Evolutionary conservation across 768 basidiomycete species (phyloP), one percentile per base, ranked within the genome.

Genomic region (Boletus reticuloceps): DNA sequence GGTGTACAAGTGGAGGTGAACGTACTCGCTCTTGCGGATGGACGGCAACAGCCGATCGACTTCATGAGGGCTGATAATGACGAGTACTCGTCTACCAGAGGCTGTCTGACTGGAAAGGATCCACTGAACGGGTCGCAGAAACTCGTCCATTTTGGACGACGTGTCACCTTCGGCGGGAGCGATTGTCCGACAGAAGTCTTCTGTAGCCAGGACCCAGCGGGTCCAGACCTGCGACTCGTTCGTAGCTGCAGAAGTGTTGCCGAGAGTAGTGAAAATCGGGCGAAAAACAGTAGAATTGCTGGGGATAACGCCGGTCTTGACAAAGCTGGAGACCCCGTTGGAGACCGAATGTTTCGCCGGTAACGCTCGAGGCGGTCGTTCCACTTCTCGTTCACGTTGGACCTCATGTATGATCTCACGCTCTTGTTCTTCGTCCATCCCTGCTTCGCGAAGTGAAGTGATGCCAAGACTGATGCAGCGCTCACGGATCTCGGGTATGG

Each of bases 401-500:
- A 72, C 64, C 56, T 81, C 77, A n/a, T 74, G 75, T 9, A 60
- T 59, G 16, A 80, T 65, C 54, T 81, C 77, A 49, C 78, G 64
- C 53, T 80, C 80, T 44, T 79, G 79, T 53, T 81, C 80, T 55
- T 80, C 78, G 19, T 75, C 73, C 55, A 76, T 60, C 17, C 53
- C 56, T 19, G 41, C 55, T 17, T 64, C 55, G 13, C 45, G 37
- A 6, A 73, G 37, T 40, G 34, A 51, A 48, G 25, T 32, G 9
- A 72, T 27, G 1, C 75, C 75, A 13, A 78, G 65, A 12, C 53
- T 20, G 10, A 42, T 17, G 14, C 68, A 64, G 34, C 67, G 69
- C 16, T 70, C 53, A 2, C 47, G 56, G 27, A 78, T 61, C 5
- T 59, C 61, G 3, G 64, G 60, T 10, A 54, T 22, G 1, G 48